phyloP scores from a whole-genome alignment of 2,329 filamentous ascomycete species.

The Fusarium lyarnte region DNA sequence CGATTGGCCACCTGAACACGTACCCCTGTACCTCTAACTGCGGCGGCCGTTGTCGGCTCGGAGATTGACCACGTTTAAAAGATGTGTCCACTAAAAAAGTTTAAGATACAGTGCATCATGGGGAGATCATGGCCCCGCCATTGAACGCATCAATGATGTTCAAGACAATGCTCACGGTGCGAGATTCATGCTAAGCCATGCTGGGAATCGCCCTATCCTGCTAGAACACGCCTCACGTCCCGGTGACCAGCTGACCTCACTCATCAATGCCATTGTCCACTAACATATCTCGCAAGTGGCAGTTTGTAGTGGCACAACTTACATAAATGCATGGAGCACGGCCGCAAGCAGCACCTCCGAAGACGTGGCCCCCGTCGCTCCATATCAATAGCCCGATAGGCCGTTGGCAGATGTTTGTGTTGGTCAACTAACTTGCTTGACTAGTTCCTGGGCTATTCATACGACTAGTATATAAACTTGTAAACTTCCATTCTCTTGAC shows the following conservation, averaged over 20 bases:
- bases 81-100: constrained; percentile 8
- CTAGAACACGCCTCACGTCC: constrained; percentile 22
- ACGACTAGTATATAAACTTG: constrained; percentile 28
- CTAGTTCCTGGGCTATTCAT: background rate
- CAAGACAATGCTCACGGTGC: constrained; percentile 12
- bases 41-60: constrained; percentile 26
- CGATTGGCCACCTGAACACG: constrained; percentile 24
- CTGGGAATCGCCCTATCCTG: constrained; percentile 18
- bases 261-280: constrained; percentile 17
- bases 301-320: constrained; percentile 33
- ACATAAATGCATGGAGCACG: constrained; percentile 24
- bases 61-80: constrained; percentile 23
- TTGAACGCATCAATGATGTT: constrained; percentile 11
- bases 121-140: constrained; percentile 15
- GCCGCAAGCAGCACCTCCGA: constrained; percentile 12
- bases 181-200: constrained; percentile 24
- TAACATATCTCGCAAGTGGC: constrained; percentile 15
- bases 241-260: constrained; percentile 36
- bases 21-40: background rate
- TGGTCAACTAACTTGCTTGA: constrained; percentile 2
- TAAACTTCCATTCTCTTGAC: background rate
- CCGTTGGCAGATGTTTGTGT: background rate
- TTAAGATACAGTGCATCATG: constrained; percentile 24
- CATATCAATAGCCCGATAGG: constrained; percentile 19
- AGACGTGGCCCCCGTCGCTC: constrained; percentile 24